Percentiles rank a stretch among this genome's conserved stretches.
Evolutionary conservation across 129 eudicot genomes (phyloP).

Genomic region (Flaveria ramosissima): DNA sequence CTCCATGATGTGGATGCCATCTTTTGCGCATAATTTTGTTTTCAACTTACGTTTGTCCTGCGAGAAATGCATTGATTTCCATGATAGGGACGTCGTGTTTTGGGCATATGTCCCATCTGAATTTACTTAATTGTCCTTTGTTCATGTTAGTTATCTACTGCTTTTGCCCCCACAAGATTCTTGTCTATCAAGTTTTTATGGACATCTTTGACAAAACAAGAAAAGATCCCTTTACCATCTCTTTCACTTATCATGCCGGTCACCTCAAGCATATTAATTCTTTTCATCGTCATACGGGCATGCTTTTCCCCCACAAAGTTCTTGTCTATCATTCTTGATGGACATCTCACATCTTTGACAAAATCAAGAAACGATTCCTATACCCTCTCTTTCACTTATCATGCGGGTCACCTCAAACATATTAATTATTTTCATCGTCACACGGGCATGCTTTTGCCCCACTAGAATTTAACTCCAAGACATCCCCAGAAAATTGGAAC

Average conservation of each 20-base stretch:
- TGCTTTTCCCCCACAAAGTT: conserved; percentile 19
- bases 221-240: conserved; percentile 5
- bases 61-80: background rate
- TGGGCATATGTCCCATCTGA: background rate
- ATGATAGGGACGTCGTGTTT: conserved; percentile 13
- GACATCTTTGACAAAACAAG: conserved; percentile 3
- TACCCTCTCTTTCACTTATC: background rate
- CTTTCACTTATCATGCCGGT: background rate
- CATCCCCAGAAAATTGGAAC: background rate
- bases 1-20: conserved; percentile 9
- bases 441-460: conserved; percentile 17
- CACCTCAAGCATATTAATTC: conserved; percentile 4
- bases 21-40: background rate
- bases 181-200: conserved; percentile 25
- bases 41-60: background rate
- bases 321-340: conserved; percentile 28
- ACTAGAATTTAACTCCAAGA: background rate
- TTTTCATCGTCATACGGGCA: background rate
- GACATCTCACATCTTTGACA: background rate
- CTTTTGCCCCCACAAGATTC: conserved; percentile 27
- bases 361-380: background rate
- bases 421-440: background rate
- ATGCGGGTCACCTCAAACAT: background rate
- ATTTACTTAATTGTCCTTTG: conserved; percentile 4
- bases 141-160: conserved; percentile 3